Evolutionary conservation across 257 asterid species (phyloP), one percentile per base, ranked within the genome.

Genomic region (Mitragyna speciosa): DNA sequence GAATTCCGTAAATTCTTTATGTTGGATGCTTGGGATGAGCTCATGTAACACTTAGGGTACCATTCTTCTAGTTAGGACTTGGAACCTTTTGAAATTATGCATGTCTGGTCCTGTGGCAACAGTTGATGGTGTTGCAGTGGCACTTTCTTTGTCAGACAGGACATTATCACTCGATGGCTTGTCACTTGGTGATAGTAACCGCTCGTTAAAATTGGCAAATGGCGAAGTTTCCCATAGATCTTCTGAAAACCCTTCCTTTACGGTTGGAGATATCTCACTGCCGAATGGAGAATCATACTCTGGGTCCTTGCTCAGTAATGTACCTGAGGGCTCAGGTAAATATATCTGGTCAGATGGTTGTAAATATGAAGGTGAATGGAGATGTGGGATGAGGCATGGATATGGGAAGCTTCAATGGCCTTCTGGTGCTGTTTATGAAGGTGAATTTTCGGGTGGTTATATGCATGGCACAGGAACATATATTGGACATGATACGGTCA

Each of bases 301-400:
- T 0, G 97, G 97, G 36, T 90, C 93, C 82, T 78, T 96, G 49
- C 91, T 84, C 43, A 91, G 94, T 8, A 89, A 88, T 80, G 76
- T 82, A 22, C 97, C 99, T 0, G 99, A 92, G 81, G 97, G 97
- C 72, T 79, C 89, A 0, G 97, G 97, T 66, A 87, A 80, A 82
- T 94, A 92, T 82, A 75, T 78, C 45, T 96, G 99, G 99, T 82
- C 95, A 5, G 98, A 92, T 84, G 99, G 97, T 80, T 92, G 95
- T 87, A 90, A 81, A 70, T 96, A 93, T 11, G 95, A 88, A 80
- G 98, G 98, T n/a, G 97, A 90, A 82, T 95, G 99, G 99, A 88
- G 95, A 83, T 61, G 86, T 68, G 99, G 99, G 89, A 88, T 91
- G 98, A 92, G 93, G 78, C 93, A 89, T 76, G 99, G 97, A 8